Evolutionary conservation across 441 rosid genomes (phyloP).

Genomic region (Jatropha podagrica): DNA sequence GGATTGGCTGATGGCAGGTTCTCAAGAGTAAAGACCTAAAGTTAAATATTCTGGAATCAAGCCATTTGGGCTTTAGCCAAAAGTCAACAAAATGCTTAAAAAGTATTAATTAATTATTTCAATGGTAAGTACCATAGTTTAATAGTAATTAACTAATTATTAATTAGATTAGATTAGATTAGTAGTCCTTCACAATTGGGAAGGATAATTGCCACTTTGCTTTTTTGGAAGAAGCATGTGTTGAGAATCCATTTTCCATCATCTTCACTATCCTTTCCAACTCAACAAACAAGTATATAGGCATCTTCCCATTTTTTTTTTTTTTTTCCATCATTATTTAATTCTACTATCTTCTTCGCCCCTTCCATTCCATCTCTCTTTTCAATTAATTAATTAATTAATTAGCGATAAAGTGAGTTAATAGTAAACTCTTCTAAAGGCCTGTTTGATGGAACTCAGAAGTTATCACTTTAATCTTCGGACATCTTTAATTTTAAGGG

Average conservation of each 20-base stretch:
- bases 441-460: too few relatives aligned
- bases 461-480: too few relatives aligned
- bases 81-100: conserved; percentile 22
- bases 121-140: not conserved
- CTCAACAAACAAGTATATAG: conserved; percentile 23
- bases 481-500: too few relatives aligned
- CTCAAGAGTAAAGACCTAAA: conserved; percentile 3
- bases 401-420: not conserved
- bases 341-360: not conserved
- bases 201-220: conserved; percentile 46
- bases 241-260: conserved; percentile 38
- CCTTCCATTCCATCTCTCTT: not conserved
- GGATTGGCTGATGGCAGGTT: not conserved
- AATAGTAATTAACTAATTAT: not conserved
- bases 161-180: conserved; percentile 18
- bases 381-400: not conserved
- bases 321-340: not conserved
- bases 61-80: not conserved
- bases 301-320: conserved; percentile 12
- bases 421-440: not conserved
- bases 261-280: conserved; percentile 52
- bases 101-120: not conserved
- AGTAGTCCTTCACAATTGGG: conserved; percentile 44
- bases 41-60: conserved; percentile 9
- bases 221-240: conserved; percentile 57